Base-by-base conservation (phyloP, 225 moss, liverwort and hornwort species). In the Bryoerythrophyllum caledonicum region DNA sequence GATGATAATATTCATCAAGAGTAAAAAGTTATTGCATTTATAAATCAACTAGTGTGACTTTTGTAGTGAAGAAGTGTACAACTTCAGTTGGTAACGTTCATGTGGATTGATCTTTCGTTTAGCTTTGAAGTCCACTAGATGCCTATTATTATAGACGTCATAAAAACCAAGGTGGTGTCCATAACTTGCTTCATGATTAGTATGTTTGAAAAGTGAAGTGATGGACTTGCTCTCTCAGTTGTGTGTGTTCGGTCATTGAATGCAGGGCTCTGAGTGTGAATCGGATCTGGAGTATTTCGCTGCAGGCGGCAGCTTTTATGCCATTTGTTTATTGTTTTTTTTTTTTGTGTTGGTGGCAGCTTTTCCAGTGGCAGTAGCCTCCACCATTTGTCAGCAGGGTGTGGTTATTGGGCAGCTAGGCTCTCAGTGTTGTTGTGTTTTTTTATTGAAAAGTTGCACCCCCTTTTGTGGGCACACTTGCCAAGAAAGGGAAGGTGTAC, bases 251-350 rank as follows among this genome's bases (percentile, higher is more conserved):
- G 74, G 74, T 40, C 74, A 65, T 65, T 74, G n/a, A 74, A 74
- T 74, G 65, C 65, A 43, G 27, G 6, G 32, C n/a, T n/a, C 14
- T 64, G 74, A 60, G 71, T 78, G 78, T 71, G 71, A 78, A 71
- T 78, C 64, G 34, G 71, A 78, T 71, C 77, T 53, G 21, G 74
- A 30, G 74, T 25, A 4, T 51, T 37, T 17, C 30, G 5, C 55
- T 71, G 69, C 44, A 54, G 63, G 63, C 71, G 23, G 54, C 78
- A 78, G 78, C 71, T 71, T 78, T 78, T 23, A 17, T 30, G 63
- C 0, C 15, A 17, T 49, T 49, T 17, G 5, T 5, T 6, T 5
- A 1, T 48, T 5, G 1, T 48, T 48, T 17, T 48, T 48, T 16
- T 6, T 5, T 1, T 6, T 49, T 32, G 32, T 32, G 5, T 32